Conservation (phyloP, 169 alveolate genomes). For the Babesia bovis region DNA sequence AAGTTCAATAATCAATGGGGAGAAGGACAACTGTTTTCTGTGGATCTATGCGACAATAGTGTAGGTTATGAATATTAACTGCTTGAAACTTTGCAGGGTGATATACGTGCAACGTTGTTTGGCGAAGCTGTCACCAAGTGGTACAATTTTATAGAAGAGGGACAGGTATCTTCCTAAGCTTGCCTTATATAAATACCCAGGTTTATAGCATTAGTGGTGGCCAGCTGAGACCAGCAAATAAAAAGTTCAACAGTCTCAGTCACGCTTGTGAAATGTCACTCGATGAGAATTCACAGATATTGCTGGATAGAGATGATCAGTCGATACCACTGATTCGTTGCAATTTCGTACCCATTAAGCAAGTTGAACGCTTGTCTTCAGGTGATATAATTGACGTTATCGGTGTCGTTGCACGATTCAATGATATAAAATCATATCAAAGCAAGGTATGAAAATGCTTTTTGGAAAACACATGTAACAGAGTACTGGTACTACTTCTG, state of each 20-base stretch:
- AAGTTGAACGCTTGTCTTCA: conserved; percentile 56
- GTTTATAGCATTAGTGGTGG: conserved; percentile 77
- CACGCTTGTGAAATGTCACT: conserved; percentile 74
- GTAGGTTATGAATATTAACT: conserved; percentile 9
- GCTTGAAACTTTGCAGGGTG: conserved; percentile 30
- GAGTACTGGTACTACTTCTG: conserved; percentile 66
- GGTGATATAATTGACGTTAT: conserved; percentile 73
- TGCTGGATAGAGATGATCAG: conserved; percentile 67
- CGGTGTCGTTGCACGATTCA: conserved; percentile 55
- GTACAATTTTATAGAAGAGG: conserved; percentile 74
- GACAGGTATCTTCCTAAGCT: conserved; percentile 42
- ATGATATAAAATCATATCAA: conserved; percentile 25
- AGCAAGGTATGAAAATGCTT: conserved; percentile 32
- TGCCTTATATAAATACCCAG: neutral
- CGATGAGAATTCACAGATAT: conserved; percentile 73
- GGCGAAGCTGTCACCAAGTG: conserved; percentile 81
- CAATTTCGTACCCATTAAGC: conserved; percentile 62
- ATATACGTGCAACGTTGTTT: conserved; percentile 72
- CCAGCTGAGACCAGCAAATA: conserved; percentile 72
- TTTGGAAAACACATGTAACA: conserved; percentile 30
- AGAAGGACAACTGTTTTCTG: conserved; percentile 60
- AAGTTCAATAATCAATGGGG: conserved; percentile 68
- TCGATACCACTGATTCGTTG: conserved; percentile 69
- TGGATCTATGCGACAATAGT: conserved; percentile 59
- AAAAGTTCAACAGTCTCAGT: conserved; percentile 68